A percentile compares a stretch with the other conserved stretches of the same genome.
Conservation (phyloP, 176 grass and related monocot genomes). For the Thalia dealbata region DNA sequence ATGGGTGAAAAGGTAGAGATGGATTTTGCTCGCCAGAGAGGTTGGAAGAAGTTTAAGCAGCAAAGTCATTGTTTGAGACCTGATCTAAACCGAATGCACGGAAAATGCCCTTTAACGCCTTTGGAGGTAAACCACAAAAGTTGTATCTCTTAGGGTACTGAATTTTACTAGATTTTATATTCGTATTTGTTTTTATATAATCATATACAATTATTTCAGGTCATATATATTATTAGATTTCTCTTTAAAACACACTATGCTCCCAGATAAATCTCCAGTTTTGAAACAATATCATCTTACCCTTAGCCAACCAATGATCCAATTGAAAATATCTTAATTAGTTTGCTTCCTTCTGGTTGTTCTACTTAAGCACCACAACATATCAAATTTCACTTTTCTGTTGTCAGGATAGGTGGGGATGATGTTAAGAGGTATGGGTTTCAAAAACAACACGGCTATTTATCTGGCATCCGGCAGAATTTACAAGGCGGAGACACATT, state of each 20-base stretch:
- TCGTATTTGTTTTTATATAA: not conserved
- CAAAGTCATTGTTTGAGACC: conserved; percentile 6
- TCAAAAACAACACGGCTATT: conserved; percentile 8
- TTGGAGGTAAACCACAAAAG: conserved; percentile 7
- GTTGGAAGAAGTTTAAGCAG: conserved; percentile 13
- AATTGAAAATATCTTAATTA: not conserved
- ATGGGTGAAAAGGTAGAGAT: conserved; percentile 8
- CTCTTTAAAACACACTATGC: too few species aligned
- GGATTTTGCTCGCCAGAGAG: conserved; percentile 22
- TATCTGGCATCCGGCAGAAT: conserved; percentile 21
- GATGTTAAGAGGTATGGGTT: conserved; percentile 22
- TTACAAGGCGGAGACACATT: conserved; percentile 16
- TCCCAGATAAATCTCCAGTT: not conserved
- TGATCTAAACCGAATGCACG: conserved; percentile 9
- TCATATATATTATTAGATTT: too few species aligned
- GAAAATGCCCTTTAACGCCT: conserved; percentile 18
- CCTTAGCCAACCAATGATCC: not conserved
- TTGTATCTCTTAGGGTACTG: not conserved
- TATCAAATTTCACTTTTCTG: conserved; percentile 3
- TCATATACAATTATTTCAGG: too few species aligned
- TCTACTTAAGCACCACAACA: not conserved
- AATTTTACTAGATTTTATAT: not conserved
- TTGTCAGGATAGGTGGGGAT: conserved; percentile 23
- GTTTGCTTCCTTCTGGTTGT: not conserved
- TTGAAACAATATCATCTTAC: not conserved